phyloP scores from a whole-genome alignment of 2,329 filamentous ascomycete genomes.

The Emergomyces pasteurianus region DNA sequence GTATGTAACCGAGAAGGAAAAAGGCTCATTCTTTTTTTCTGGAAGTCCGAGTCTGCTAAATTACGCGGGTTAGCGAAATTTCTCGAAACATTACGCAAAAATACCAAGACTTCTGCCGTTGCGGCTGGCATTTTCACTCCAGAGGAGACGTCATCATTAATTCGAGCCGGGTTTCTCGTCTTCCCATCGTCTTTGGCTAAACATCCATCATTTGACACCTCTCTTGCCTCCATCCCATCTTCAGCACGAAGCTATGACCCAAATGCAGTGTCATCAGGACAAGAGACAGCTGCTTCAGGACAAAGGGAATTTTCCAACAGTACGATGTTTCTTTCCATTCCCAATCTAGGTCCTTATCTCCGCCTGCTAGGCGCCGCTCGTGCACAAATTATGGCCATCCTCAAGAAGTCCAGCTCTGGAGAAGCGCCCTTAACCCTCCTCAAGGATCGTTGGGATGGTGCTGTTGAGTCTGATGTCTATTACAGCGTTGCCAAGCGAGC shows the following conservation, averaged over 20 bases:
- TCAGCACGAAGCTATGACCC: slow-evolving; percentile 7
- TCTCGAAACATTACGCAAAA: slow-evolving; percentile 33
- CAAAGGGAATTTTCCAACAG: slow-evolving; percentile 15
- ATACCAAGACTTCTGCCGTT: slow-evolving; percentile 38
- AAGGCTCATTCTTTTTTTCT: slow-evolving; percentile 9
- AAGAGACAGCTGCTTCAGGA: slow-evolving; percentile 2
- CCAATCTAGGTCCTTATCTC: slow-evolving; percentile 48
- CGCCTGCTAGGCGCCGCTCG: slow-evolving; percentile 45
- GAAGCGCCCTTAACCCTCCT: slow-evolving; percentile 45
- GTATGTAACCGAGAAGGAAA: slow-evolving; percentile 20
- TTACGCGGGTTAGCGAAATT: slow-evolving; percentile 39
- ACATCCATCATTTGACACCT: slow-evolving; percentile 33
- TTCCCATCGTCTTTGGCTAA: slow-evolving; percentile 32
- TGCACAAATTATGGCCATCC: slow-evolving; percentile 41
- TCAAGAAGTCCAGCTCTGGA: slow-evolving; percentile 40
- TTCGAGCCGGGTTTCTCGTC: slow-evolving; percentile 44
- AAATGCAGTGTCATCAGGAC: not conserved
- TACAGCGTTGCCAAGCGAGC: slow-evolving; percentile 40
- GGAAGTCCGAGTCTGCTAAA: slow-evolving; percentile 38
- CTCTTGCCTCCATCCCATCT: slow-evolving; percentile 21
- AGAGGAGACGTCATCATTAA: slow-evolving; percentile 37
- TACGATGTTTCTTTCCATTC: slow-evolving; percentile 43
- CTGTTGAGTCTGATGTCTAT: slow-evolving; percentile 35
- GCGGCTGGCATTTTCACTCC: slow-evolving; percentile 33
- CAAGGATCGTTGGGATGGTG: slow-evolving; percentile 53